A percentile compares a stretch with the other conserved stretches of the same genome.
phyloP scores from a whole-genome alignment of 768 basidiomycete genomes.

The Tylopilus sp. region DNA sequence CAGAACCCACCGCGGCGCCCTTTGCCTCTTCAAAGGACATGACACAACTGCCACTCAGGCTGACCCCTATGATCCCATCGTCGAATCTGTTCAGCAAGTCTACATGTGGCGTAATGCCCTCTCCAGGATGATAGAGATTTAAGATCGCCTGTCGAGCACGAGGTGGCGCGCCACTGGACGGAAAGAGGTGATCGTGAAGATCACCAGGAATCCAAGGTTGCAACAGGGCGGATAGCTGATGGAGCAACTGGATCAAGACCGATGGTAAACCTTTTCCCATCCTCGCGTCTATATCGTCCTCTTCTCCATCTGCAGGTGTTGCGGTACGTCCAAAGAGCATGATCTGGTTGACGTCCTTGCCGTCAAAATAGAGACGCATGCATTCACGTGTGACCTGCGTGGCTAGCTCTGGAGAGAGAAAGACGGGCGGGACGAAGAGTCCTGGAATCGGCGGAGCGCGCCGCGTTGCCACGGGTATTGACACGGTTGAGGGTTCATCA shows the following conservation, averaged over 20 bases:
- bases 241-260: conserved; percentile 52
- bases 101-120: conserved; percentile 86
- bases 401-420: conserved; percentile 50
- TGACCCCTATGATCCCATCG: conserved; percentile 88
- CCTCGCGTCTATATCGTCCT: conserved; percentile 12
- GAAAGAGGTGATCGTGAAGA: conserved; percentile 61
- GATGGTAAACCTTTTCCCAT: conserved; percentile 50
- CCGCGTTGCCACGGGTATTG: conserved; percentile 27
- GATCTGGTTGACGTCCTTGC: conserved; percentile 62
- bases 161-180: conserved; percentile 34
- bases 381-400: conserved; percentile 49
- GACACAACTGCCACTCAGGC: conserved; percentile 72
- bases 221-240: conserved; percentile 46
- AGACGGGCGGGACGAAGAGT: conserved; percentile 54
- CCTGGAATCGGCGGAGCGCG: conserved; percentile 59
- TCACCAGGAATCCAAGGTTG: conserved; percentile 45
- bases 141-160: conserved; percentile 80
- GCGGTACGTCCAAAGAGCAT: conserved; percentile 74
- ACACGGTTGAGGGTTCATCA: conserved; percentile 36
- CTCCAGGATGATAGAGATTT: conserved; percentile 85
- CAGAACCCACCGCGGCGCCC: not conserved
- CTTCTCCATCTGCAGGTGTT: conserved; percentile 8
- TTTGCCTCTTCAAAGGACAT: conserved; percentile 62
- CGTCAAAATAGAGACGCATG: conserved; percentile 53
- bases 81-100: conserved; percentile 82